Base-by-base conservation (phyloP, 345 rosid genomes). In the Durio zibethinus region DNA sequence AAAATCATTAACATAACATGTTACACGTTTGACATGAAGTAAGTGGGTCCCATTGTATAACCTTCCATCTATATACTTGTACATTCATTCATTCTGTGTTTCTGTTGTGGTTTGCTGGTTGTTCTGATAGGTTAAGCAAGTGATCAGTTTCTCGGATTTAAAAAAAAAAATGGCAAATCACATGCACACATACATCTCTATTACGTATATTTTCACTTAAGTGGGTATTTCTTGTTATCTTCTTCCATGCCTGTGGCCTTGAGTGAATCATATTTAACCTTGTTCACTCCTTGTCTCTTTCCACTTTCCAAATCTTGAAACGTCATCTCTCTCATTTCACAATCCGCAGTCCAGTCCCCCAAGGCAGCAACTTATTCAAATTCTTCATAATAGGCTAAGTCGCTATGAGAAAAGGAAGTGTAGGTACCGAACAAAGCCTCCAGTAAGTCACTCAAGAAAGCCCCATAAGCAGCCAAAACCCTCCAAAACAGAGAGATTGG, bases 401-500 rank as follows among this genome's bases (percentile, higher is more conserved):
- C 6, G 6, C 42, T 43, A 43, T 43, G 5, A 18, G 45, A 61
- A 75, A 56, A 78, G 53, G 27, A 53, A 65, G 54, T 57, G 54
- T 57, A 74, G 69, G 20, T 27, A 66, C 47, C 62, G 73, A 60
- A 79, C 75, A 84, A 78, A 70, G 45, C 15, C 66, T 69, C 83
- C 87, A 79, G 88, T 76, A 65, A 81, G 65, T 83, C 83, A 80
- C 84, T 82, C 70, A 63, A 72, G 2, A 12, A 42, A 42, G 45
- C 15, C 50, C 16, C 16, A 45, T 48, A 61, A 72, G 11, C 59
- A 72, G 11, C 59, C 79, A 75, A 25, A 36, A 36, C 38, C 36
- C 42, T 9, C 43, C 80, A 36, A 38, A 65, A 42, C 27, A 33
- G 35, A 38, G 65, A 25, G 38, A 36, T 52, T 20, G 89, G 86